phyloP scores from a whole-genome alignment of 2,329 filamentous ascomycete genomes.

The Pleurostoma richardsiae region DNA sequence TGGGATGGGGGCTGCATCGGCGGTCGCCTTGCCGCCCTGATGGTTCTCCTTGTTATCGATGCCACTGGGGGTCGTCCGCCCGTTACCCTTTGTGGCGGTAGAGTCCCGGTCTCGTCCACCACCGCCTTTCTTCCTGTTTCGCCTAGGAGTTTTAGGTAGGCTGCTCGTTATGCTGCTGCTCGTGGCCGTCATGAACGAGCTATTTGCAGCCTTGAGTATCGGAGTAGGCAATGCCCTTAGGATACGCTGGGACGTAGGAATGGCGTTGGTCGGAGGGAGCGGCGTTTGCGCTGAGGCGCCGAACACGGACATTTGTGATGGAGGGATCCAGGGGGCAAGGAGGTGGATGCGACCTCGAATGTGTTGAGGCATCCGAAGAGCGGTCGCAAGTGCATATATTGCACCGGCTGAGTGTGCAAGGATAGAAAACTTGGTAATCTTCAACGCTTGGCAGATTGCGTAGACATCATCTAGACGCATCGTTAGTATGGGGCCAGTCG shows the following conservation, averaged over 20 bases:
- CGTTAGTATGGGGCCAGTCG: constrained; percentile 17
- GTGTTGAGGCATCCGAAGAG: constrained; percentile 90
- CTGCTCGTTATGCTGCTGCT: constrained; percentile 80
- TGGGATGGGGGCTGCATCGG: constrained; percentile 11
- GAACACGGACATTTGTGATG: constrained; percentile 82
- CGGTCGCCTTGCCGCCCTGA: constrained; percentile 16
- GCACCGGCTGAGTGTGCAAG: constrained; percentile 94
- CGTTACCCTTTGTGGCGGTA: constrained; percentile 20
- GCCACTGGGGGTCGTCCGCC: constrained; percentile 15
- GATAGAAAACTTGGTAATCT: constrained; percentile 93
- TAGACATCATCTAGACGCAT: constrained; percentile 68
- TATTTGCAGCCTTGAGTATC: constrained; percentile 89
- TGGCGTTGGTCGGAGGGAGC: constrained; percentile 73
- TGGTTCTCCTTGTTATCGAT: constrained; percentile 47
- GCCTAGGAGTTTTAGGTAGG: constrained; percentile 63
- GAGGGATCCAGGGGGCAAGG: constrained; percentile 93
- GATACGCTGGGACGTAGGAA: constrained; percentile 88
- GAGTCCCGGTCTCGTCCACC: constrained; percentile 28
- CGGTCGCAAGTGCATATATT: constrained; percentile 95
- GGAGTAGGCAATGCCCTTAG: constrained; percentile 85
- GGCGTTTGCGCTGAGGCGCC: constrained; percentile 61
- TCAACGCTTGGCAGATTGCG: constrained; percentile 85
- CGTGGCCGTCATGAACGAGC: constrained; percentile 88
- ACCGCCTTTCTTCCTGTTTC: constrained; percentile 26
- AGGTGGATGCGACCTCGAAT: constrained; percentile 93